Conservation (phyloP, 2,329 filamentous ascomycete genomes). For the Parastagonospora avenae region DNA sequence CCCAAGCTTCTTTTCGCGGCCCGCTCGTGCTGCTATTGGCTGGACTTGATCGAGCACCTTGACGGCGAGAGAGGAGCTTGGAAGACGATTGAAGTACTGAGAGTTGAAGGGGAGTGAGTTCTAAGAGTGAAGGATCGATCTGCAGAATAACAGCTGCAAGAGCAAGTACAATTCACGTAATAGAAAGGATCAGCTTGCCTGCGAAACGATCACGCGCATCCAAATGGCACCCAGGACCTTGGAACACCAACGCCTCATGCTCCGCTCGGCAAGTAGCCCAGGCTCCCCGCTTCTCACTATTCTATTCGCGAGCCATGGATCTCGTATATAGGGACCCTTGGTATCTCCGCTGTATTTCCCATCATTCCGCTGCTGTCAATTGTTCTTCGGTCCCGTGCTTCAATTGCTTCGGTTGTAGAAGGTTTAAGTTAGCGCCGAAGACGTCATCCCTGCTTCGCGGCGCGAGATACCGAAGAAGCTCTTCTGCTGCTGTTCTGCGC, state of each 20-base stretch:
- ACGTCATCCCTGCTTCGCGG: conserved; percentile 13
- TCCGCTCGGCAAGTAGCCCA: conserved; percentile 15
- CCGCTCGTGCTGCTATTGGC: conserved; percentile 27
- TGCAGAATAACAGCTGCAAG: not conserved
- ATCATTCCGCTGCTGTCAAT: conserved; percentile 2
- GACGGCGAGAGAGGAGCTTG: not conserved
- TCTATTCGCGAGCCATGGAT: conserved; percentile 9
- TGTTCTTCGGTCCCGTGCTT: not conserved
- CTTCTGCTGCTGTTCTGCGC: not conserved
- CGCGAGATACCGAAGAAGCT: not conserved
- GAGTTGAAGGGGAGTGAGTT: not conserved
- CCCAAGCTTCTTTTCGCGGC: conserved; percentile 23
- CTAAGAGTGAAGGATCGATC: not conserved
- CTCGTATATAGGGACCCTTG: conserved; percentile 22
- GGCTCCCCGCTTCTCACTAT: conserved; percentile 21
- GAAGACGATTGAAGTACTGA: not conserved
- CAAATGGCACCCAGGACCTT: conserved; percentile 6
- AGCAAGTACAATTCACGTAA: conserved; percentile 10
- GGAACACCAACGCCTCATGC: conserved; percentile 20
- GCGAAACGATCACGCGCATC: conserved; percentile 25
- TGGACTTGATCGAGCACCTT: conserved; percentile 11
- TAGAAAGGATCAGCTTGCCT: conserved; percentile 11
- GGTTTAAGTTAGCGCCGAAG: conserved; percentile 1
- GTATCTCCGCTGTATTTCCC: not conserved
- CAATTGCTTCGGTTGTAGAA: conserved; percentile 1